These are phyloP conservation scores for Calonectria crousiana DNA, from an alignment of 2,329 filamentous ascomycete genomes.

Conservation along the genomic window DNA sequence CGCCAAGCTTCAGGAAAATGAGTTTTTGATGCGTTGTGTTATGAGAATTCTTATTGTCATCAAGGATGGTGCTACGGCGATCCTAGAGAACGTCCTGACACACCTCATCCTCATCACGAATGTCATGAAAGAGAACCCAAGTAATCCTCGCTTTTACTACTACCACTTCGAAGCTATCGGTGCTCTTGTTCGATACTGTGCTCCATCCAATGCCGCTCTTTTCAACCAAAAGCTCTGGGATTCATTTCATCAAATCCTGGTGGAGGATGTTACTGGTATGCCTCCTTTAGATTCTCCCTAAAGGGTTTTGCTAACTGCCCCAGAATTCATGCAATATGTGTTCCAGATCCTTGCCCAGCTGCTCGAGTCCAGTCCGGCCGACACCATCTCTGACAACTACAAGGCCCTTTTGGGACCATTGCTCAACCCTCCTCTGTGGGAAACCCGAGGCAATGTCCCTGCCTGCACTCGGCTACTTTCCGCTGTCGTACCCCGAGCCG, in stretches of 20 bases:
- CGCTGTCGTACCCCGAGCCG: slow-evolving; percentile 84
- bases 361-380: slow-evolving; percentile 85
- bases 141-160: slow-evolving; percentile 98
- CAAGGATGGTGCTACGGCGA: slow-evolving; percentile 80
- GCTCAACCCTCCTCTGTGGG: slow-evolving; percentile 87
- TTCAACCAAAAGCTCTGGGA: slow-evolving; percentile 86
- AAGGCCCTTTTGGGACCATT: slow-evolving; percentile 82
- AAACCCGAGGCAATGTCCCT: slow-evolving; percentile 91
- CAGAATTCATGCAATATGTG: slow-evolving; percentile 95
- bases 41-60: slow-evolving; percentile 98
- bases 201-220: slow-evolving; percentile 74
- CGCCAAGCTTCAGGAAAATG: slow-evolving; percentile 97
- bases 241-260: slow-evolving; percentile 84
- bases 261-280: slow-evolving; percentile 83
- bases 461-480: slow-evolving; percentile 87
- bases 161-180: slow-evolving; percentile 97
- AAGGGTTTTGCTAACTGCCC: slow-evolving; percentile 45
- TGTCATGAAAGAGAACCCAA: slow-evolving; percentile 93
- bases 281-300: background rate
- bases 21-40: slow-evolving; percentile 98
- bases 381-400: slow-evolving; percentile 84
- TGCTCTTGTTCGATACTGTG: slow-evolving; percentile 81
- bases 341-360: slow-evolving; percentile 96
- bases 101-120: slow-evolving; percentile 91
- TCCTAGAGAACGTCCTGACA: slow-evolving; percentile 82